Evolutionary conservation across 768 basidiomycete species (phyloP).

Genomic region (Holtermanniella nyarrowii): DNA sequence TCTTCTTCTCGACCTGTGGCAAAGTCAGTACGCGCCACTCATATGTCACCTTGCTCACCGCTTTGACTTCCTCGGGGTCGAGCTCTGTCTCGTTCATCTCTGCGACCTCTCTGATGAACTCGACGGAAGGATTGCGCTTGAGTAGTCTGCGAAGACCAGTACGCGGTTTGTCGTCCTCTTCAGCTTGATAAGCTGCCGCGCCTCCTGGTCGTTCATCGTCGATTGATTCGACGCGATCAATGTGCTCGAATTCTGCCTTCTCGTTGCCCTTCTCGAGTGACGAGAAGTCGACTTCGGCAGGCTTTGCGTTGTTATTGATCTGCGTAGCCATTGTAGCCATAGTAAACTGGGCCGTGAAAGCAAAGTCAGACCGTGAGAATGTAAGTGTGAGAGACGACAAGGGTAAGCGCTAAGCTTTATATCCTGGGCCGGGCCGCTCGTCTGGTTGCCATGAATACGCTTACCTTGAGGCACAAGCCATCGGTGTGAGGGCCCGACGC

Average conservation of each 20-base stretch:
- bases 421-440: no score
- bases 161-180: constrained; percentile 14
- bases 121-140: constrained; percentile 19
- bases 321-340: no score
- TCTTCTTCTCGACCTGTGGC: constrained; percentile 20
- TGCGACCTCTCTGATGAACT: constrained; percentile 26
- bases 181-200: constrained; percentile 14
- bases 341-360: no score
- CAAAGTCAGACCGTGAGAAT: no score
- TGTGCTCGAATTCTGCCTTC: constrained; percentile 14
- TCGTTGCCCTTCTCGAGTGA: background rate
- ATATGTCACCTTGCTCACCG: constrained; percentile 6
- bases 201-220: constrained; percentile 4
- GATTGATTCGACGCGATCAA: constrained; percentile 15
- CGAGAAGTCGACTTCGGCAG: background rate
- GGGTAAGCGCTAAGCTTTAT: no score
- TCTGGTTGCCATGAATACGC: no score
- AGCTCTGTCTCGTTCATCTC: constrained; percentile 15
- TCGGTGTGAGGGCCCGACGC: no score
- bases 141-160: constrained; percentile 18
- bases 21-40: background rate
- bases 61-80: constrained; percentile 23
- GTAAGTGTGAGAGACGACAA: no score
- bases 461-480: no score
- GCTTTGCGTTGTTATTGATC: background rate